A percentile compares a stretch with the other conserved stretches of the same genome.
phyloP scores from a whole-genome alignment of 2,329 filamentous ascomycete genomes.

The Colletotrichum viniferum region DNA sequence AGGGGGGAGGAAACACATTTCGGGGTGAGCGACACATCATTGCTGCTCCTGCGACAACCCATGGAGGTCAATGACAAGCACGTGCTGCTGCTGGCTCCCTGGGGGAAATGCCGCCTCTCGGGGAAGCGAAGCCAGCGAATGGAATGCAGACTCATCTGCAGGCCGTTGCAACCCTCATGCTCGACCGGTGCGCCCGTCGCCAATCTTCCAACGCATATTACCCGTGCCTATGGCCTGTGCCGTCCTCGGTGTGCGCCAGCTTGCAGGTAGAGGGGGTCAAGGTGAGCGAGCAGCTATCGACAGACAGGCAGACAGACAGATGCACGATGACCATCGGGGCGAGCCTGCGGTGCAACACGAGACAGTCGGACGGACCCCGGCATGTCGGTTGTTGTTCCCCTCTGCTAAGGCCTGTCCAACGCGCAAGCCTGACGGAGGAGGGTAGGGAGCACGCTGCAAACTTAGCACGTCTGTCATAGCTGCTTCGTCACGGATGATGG shows the following conservation, averaged over 20 bases:
- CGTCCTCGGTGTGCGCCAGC: neutral
- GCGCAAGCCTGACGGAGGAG: neutral
- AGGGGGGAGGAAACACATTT: neutral
- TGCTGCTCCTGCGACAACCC: neutral
- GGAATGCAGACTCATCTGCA: neutral
- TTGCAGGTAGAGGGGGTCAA: neutral
- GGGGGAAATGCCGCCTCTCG: neutral
- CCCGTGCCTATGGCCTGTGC: neutral
- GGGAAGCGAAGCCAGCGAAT: neutral
- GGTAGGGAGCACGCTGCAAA: slow-evolving; percentile 11
- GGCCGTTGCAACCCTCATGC: neutral
- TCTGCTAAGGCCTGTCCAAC: neutral
- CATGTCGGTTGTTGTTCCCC: neutral
- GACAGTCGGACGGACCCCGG: neutral
- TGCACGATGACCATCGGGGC: neutral
- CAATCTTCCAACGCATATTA: neutral
- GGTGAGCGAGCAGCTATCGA: neutral
- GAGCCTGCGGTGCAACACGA: slow-evolving; percentile 2
- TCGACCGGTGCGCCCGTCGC: slow-evolving; percentile 2
- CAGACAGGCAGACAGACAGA: neutral
- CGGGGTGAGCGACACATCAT: neutral
- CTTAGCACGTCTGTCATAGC: neutral
- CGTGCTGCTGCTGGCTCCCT: neutral
- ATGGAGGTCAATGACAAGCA: neutral
- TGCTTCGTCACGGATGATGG: neutral